A percentile compares a stretch with the other conserved stretches of the same genome.
Conservation (phyloP, 495 filamentous ascomycete species). For the Talaromyces adpressus region DNA sequence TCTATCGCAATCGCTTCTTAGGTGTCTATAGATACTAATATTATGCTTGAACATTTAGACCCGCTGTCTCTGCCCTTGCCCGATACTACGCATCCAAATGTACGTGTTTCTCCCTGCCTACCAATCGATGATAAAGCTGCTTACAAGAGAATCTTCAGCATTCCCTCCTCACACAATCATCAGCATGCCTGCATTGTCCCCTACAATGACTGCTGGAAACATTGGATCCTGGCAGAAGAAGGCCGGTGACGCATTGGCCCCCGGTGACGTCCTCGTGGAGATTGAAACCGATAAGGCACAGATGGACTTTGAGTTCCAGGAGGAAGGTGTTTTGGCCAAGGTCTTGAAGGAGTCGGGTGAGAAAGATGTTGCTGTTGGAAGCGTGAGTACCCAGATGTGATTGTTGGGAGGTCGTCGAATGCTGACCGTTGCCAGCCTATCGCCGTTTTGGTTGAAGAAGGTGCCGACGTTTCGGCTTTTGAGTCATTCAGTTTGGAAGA, state of each 20-base stretch:
- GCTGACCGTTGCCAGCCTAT: constrained; percentile 61
- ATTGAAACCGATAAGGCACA: constrained; percentile 99
- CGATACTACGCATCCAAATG: constrained; percentile 75
- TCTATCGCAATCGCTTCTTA: not conserved
- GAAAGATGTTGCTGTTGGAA: constrained; percentile 92
- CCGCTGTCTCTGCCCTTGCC: constrained; percentile 52
- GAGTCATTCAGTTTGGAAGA: constrained; percentile 81
- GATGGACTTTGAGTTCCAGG: constrained; percentile 99
- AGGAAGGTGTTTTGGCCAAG: constrained; percentile 94
- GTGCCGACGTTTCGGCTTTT: constrained; percentile 77
- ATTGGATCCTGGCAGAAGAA: constrained; percentile 99
- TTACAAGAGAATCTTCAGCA: constrained; percentile 38
- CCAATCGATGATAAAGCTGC: constrained; percentile 12
- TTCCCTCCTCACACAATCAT: constrained; percentile 92
- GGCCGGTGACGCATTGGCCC: constrained; percentile 75
- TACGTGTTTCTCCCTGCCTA: constrained; percentile 29
- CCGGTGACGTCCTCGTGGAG: constrained; percentile 97
- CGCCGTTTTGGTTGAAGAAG: constrained; percentile 89
- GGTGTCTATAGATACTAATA: constrained; percentile 9
- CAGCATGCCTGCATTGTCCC: constrained; percentile 96
- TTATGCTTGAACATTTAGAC: constrained; percentile 18
- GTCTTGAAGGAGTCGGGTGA: constrained; percentile 87
- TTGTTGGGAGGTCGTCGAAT: constrained; percentile 19
- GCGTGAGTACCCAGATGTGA: constrained; percentile 53
- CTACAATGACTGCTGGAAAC: constrained; percentile 94